Evolutionary conservation across 2,329 filamentous ascomycete species (phyloP).

Genomic region (Aspergillus quadrilineatus): DNA sequence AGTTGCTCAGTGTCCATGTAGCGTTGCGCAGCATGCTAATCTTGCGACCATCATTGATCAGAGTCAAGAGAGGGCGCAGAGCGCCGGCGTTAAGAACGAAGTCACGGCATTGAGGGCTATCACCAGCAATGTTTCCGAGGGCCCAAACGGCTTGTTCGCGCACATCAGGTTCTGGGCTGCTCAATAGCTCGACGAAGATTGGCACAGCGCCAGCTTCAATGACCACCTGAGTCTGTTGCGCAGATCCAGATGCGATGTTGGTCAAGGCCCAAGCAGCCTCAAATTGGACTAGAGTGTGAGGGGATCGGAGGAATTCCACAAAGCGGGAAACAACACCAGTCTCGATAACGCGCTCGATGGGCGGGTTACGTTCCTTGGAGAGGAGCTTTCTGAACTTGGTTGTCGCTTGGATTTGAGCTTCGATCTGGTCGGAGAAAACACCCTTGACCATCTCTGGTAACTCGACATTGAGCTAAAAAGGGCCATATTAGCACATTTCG

Average conservation of each 20-base stretch:
- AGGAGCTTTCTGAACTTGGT: constrained; percentile 98
- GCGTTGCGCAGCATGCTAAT: constrained; percentile 98
- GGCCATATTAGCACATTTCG: constrained; percentile 23
- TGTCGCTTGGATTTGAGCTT: constrained; percentile 93
- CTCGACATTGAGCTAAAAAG: constrained; percentile 82
- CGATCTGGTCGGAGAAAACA: constrained; percentile 98
- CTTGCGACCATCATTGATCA: constrained; percentile 96
- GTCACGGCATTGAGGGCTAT: constrained; percentile 95
- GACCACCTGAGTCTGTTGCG: constrained; percentile 95
- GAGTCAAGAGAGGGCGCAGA: constrained; percentile 80
- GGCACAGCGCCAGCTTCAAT: constrained; percentile 97
- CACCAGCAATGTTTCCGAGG: constrained; percentile 96
- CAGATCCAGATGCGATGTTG: constrained; percentile 97
- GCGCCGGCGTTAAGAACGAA: constrained; percentile 91
- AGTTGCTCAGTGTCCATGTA: constrained; percentile 99
- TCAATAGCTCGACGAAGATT: constrained; percentile 95
- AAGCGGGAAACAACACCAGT: constrained; percentile 96
- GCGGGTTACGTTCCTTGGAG: constrained; percentile 97
- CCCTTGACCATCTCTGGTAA: constrained; percentile 97
- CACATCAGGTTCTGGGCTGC: constrained; percentile 94
- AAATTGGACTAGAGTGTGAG: constrained; percentile 97
- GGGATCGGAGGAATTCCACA: constrained; percentile 95
- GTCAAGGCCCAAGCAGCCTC: constrained; percentile 98
- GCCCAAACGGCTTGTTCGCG: constrained; percentile 98
- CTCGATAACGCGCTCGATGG: constrained; percentile 99